Conservation (phyloP, 2,329 filamentous ascomycete genomes). For the Cercospora sojina region DNA sequence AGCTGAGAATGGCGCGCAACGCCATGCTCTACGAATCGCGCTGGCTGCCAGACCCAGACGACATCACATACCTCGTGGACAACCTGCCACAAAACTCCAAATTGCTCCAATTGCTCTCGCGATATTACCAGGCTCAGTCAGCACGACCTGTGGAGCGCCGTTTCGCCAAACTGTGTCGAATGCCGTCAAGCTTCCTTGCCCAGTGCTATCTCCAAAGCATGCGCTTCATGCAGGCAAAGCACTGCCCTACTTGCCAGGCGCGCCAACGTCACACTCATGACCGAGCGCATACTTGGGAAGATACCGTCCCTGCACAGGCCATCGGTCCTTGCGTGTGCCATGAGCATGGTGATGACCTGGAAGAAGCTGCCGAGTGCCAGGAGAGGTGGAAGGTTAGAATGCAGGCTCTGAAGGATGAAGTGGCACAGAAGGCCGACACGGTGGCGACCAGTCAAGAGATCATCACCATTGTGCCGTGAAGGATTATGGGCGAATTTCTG, state of each 20-base stretch:
- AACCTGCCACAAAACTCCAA: slow-evolving; percentile 1
- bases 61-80: slow-evolving; percentile 5
- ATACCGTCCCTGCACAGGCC: neutral
- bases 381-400: neutral
- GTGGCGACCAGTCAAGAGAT: neutral
- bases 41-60: neutral
- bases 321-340: neutral
- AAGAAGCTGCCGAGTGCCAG: neutral
- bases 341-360: slow-evolving; percentile 10
- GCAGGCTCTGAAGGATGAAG: neutral
- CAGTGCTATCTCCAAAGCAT: slow-evolving; percentile 3
- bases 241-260: neutral
- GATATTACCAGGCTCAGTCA: neutral
- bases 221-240: slow-evolving; percentile 1
- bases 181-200: neutral
- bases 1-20: slow-evolving; percentile 12
- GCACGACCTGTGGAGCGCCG: neutral
- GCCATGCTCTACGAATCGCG: neutral
- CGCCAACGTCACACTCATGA: neutral
- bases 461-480: neutral
- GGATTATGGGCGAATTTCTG: neutral
- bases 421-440: neutral
- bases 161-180: neutral
- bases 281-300: neutral
- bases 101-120: neutral